Evolutionary conservation across 352 stramenopile species (phyloP), one percentile per base, ranked within the genome.

Genomic region (Globisporangium okanoganense): DNA sequence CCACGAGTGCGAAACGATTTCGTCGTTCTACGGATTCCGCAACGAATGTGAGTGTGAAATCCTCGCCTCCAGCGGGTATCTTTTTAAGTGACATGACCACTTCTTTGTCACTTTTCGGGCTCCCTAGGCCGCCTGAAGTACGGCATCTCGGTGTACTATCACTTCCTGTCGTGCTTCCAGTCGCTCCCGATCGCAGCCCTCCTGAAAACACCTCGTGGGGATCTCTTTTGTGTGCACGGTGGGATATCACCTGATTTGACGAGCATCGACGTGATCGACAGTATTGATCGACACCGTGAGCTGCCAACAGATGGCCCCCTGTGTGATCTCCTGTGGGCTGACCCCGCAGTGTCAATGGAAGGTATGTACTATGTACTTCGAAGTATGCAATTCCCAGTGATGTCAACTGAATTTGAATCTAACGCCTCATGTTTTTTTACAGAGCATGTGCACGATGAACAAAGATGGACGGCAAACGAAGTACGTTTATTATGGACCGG

Each of bases 1-100:
- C 55, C 82, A 94, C 68, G 82, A 94, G 56, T 94, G 82, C 48
- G 85, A 94, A 70, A 86, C 82, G 20, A 91, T 94, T 51, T 94
- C 85, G 33, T 90, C 81, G 18, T 92, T 92, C 58, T 94, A 94
- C 55, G 85, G 85, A 24, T 94, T 94, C 52, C 81, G 85, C 31
- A 78, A 76, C 38, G 85, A 94, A 73, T 94, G 85, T 85, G 67
- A 54, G 62, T 13, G 1, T 35, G 38, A n/a, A 9, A 20, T 8
- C 14, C 2, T 47, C 29, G 3, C 24, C 50, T 18, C 18, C 1
- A 24, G 10, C 22, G 1, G 49, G n/a, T n/a, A n/a, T 16, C 10
- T 56, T 16, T 3, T n/a, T 5, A 27, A 56, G 10, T 3, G 27
- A 54, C 18, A n/a, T 10, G 9, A 10, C 5, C 45, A 20, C 2